Base-by-base conservation (phyloP, 2,329 filamentous ascomycete genomes). In the Onygenales sp. region DNA sequence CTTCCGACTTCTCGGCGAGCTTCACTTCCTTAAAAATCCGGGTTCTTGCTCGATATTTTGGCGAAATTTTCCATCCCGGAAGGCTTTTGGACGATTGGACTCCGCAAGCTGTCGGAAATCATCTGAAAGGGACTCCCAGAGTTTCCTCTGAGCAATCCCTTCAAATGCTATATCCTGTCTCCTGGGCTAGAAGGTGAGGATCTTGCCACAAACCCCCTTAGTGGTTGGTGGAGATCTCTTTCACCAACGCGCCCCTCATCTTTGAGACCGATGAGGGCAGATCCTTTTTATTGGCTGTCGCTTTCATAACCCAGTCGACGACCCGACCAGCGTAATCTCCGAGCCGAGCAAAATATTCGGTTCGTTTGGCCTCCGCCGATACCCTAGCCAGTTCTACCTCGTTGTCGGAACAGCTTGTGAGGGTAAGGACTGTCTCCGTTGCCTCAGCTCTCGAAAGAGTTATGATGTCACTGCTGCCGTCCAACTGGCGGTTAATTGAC, bases 401-500 rank as follows among this genome's bases (percentile, higher is more conserved):
- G 47, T 41, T 50, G n/a, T 2, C 14, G 11, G 31, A 38, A n/a
- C 36, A 11, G 31, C 14, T 14, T 50, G 47, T 14, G 47, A 41
- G 47, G 47, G 13, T 50, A 39, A 50, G 47, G 47, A 50, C 47
- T 5, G 17, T 17, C 47, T 50, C 47, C 45, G 13, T 50, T 21
- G 36, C 47, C 47, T 50, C 47, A 14, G 17, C 32, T 50, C 47
- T 50, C 47, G 47, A 50, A 50, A 50, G 47, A 50, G 36, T 14
- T 41, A 50, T 41, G 7, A 38, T 50, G 36, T 39, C 47, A 17
- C 31, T 13, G 36, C 9, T 41, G 7, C 10, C 47, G 8, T 39
- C 47, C 32, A 50, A 50, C 47, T 50, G 47, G 36, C 47, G 47
- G 7, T 50, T 7, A 50, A 50, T 50, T 50, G 27, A 10, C 32